Percentiles rank a stretch among this genome's conserved stretches.
Conservation (phyloP, 257 asterid species). For the Dorcoceras hygrometricum region DNA sequence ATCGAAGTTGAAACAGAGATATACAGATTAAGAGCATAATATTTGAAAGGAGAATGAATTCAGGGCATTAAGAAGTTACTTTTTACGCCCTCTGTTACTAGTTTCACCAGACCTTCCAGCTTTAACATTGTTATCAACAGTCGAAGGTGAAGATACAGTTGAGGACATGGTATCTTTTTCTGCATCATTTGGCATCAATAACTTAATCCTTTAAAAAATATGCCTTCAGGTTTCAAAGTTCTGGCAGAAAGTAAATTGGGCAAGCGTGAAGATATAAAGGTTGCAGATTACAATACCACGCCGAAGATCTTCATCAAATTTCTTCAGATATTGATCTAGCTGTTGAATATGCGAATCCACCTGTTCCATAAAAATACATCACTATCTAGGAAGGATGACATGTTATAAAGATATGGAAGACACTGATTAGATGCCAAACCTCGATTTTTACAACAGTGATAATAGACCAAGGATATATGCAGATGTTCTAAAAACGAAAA, state of each 20-base stretch:
- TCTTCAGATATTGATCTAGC: conserved; percentile 87
- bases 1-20: background rate
- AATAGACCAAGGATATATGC: background rate
- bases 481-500: background rate
- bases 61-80: conserved; percentile 38
- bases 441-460: conserved; percentile 4
- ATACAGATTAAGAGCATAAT: conserved; percentile 2
- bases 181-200: conserved; percentile 32
- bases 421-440: conserved; percentile 6
- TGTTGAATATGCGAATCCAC: conserved; percentile 93
- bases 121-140: conserved; percentile 55
- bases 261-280: conserved; percentile 10
- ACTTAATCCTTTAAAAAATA: conserved; percentile 13
- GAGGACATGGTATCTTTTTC: conserved; percentile 69
- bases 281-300: conserved; percentile 45
- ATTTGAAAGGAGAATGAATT: conserved; percentile 11
- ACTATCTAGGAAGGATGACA: conserved; percentile 3
- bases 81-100: conserved; percentile 89
- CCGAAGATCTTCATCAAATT: conserved; percentile 82
- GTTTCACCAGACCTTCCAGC: conserved; percentile 79
- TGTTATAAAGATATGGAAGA: background rate
- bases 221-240: background rate
- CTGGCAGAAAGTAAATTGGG: conserved; percentile 1
- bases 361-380: conserved; percentile 36
- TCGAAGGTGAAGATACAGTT: conserved; percentile 48